phyloP scores from a whole-genome alignment of 2,329 filamentous ascomycete genomes.

The Monilinia aucupariae region DNA sequence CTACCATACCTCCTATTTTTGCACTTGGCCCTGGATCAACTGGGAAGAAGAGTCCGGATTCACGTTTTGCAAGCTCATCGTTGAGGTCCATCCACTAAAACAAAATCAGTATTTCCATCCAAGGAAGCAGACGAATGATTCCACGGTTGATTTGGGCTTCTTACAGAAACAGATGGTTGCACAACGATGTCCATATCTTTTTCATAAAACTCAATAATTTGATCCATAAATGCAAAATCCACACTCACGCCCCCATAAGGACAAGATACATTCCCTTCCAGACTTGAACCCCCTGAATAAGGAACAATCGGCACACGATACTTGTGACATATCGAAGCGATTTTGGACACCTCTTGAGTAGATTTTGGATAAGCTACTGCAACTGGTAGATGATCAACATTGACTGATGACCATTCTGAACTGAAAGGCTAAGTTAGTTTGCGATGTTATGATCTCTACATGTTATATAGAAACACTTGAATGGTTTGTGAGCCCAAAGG shows the following conservation, averaged over 20 bases:
- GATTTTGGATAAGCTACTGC: slow-evolving; percentile 59
- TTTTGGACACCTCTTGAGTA: slow-evolving; percentile 54
- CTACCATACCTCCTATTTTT: slow-evolving; percentile 78
- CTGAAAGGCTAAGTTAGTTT: background rate
- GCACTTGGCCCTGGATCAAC: slow-evolving; percentile 70
- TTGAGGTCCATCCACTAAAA: slow-evolving; percentile 78
- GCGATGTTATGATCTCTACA: background rate
- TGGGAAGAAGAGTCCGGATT: slow-evolving; percentile 79
- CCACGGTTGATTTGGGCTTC: background rate
- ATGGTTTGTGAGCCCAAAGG: background rate
- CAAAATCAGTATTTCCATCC: background rate
- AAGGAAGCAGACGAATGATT: background rate
- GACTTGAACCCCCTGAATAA: slow-evolving; percentile 77
- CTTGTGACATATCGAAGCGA: slow-evolving; percentile 67
- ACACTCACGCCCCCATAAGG: slow-evolving; percentile 83
- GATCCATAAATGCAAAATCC: slow-evolving; percentile 84
- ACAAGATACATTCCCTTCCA: slow-evolving; percentile 87
- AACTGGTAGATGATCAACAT: slow-evolving; percentile 55
- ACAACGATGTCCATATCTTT: slow-evolving; percentile 92
- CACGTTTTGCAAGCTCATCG: slow-evolving; percentile 59
- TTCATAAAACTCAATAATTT: slow-evolving; percentile 71
- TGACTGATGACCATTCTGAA: slow-evolving; percentile 60
- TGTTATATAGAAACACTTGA: background rate
- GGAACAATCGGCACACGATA: slow-evolving; percentile 75
- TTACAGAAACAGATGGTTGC: slow-evolving; percentile 69